These are phyloP conservation scores for Pouteria glomerata DNA, from an alignment of 148 eudicot species.

Conservation along the genomic window DNA sequence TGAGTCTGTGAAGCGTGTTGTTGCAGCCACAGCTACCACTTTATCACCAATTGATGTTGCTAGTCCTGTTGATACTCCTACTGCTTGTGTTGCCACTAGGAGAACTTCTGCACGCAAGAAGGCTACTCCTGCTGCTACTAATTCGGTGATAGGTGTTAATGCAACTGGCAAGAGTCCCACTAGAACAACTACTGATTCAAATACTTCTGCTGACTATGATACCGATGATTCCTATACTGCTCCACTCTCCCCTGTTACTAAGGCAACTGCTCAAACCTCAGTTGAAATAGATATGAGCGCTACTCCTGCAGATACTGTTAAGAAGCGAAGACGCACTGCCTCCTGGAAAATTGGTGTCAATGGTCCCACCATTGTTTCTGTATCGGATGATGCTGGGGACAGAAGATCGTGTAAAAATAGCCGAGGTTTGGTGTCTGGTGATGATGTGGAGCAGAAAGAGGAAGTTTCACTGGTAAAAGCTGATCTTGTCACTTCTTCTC, in stretches of 20 bases:
- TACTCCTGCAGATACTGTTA: constrained; percentile 51
- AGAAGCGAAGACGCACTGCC: constrained; percentile 51
- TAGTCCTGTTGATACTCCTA: constrained; percentile 12
- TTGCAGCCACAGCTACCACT: constrained; percentile 7
- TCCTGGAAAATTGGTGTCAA: constrained; percentile 36
- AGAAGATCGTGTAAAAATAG: constrained; percentile 19
- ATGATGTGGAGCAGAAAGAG: constrained; percentile 12
- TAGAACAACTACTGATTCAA: constrained; percentile 8
- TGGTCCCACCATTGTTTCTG: constrained; percentile 32
- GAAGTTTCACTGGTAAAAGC: constrained; percentile 11
- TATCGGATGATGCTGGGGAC: constrained; percentile 21
- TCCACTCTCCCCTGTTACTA: constrained; percentile 12
- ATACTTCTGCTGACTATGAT: constrained; percentile 15
- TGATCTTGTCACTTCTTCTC: constrained; percentile 11
- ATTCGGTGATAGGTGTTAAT: constrained; percentile 4
- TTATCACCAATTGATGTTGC: constrained; percentile 6
- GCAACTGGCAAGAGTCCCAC: constrained; percentile 15
- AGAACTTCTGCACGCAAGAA: constrained; percentile 15
- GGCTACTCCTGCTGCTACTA: constrained; percentile 3
- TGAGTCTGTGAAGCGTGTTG: constrained; percentile 29
- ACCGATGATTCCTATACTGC: constrained; percentile 20
- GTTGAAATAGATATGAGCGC: constrained; percentile 24
- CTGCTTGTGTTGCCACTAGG: neutral
- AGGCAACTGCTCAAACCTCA: constrained; percentile 4
- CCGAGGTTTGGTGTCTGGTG: constrained; percentile 11